Percentiles rank a stretch among this genome's conserved stretches.
phyloP scores from a whole-genome alignment of 2,329 filamentous ascomycete genomes.

The Colletotrichum sp. region DNA sequence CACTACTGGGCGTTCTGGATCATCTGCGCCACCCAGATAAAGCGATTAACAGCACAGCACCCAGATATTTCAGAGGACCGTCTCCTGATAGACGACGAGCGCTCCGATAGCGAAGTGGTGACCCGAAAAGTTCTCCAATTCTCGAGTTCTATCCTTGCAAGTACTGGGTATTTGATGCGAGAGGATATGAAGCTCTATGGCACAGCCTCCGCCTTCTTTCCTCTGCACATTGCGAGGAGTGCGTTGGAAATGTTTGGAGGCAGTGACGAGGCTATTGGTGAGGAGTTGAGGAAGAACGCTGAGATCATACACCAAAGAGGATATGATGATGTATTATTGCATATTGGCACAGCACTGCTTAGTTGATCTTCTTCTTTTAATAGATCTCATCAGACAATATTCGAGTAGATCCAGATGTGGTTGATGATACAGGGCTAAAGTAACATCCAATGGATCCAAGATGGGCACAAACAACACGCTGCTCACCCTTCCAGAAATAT shows the following conservation, averaged over 20 bases:
- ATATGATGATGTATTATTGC: not conserved
- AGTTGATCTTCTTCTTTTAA: rapidly evolving
- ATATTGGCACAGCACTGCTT: rapidly evolving
- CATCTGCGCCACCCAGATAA: constrained; percentile 36
- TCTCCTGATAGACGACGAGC: constrained; percentile 6
- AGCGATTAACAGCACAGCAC: constrained; percentile 8
- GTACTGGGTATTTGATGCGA: constrained; percentile 40
- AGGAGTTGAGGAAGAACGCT: not conserved
- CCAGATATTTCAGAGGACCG: constrained; percentile 26
- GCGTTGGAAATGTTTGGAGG: not conserved
- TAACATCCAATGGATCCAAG: too few species aligned
- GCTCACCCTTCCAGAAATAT: not conserved
- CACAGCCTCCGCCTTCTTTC: constrained; percentile 37
- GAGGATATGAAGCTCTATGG: constrained; percentile 45
- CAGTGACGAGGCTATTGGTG: too few species aligned
- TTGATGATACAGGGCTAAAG: not conserved
- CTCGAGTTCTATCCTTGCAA: constrained; percentile 15
- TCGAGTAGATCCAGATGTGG: not conserved
- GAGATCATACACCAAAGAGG: not conserved
- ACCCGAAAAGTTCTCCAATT: not conserved
- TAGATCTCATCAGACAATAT: not conserved
- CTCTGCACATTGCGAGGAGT: constrained; percentile 25
- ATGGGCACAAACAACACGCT: not conserved
- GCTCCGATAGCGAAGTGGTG: not conserved
- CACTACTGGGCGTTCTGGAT: constrained; percentile 43